Percentiles rank a stretch among this genome's conserved stretches.
Conservation (phyloP, 441 rosid genomes). For the Kokia cookei region DNA sequence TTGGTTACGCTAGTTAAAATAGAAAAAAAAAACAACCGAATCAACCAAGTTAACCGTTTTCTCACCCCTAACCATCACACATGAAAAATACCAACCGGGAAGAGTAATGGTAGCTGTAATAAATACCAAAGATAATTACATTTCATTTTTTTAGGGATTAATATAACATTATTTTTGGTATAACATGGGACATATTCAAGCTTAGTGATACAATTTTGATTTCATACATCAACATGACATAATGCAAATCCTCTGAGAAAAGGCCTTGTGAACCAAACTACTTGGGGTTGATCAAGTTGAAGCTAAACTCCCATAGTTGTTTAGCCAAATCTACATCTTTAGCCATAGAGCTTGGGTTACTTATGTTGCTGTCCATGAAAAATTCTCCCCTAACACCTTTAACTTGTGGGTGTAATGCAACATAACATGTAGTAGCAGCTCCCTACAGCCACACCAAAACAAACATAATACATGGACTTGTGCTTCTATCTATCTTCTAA, state of each 20-base stretch:
- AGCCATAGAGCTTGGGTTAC: conserved; percentile 28
- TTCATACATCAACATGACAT: neutral
- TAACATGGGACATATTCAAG: too few relatives aligned
- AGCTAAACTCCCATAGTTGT: conserved; percentile 51
- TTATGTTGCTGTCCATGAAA: conserved; percentile 40
- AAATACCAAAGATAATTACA: too few relatives aligned
- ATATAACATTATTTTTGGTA: too few relatives aligned
- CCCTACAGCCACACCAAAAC: conserved; percentile 29
- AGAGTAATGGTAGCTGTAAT: too few relatives aligned
- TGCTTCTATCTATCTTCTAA: too few relatives aligned
- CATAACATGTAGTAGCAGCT: conserved; percentile 51
- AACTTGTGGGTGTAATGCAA: conserved; percentile 44
- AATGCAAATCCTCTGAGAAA: neutral
- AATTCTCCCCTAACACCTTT: conserved; percentile 44
- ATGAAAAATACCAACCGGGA: too few relatives aligned
- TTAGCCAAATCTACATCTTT: conserved; percentile 40
- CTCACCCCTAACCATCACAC: too few relatives aligned
- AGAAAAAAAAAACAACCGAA: too few relatives aligned
- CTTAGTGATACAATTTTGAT: too few relatives aligned
- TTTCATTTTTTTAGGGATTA: too few relatives aligned
- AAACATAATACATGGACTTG: neutral
- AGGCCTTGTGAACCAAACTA: neutral
- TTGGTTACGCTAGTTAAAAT: too few relatives aligned
- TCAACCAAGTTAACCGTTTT: too few relatives aligned
- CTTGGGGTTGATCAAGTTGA: conserved; percentile 18